Evolutionary conservation across 1,284 basidiomycete genomes (phyloP).

Genomic region (Trichosporon coremiiforme): DNA sequence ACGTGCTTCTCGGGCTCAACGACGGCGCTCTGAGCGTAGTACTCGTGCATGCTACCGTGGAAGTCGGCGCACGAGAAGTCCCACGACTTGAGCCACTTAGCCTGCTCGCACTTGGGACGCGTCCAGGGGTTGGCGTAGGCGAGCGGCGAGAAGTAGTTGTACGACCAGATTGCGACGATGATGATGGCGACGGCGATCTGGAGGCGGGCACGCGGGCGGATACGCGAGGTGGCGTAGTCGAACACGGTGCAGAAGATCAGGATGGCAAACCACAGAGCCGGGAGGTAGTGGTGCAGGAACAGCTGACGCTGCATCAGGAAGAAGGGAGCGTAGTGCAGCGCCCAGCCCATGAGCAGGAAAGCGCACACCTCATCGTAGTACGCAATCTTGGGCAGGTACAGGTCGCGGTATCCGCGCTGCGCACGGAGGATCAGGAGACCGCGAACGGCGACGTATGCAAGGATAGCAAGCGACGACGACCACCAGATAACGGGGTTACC

Average conservation of each 20-base stretch:
- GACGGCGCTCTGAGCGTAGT: slow-evolving; percentile 31
- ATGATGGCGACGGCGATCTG: slow-evolving; percentile 75
- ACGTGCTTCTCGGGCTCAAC: slow-evolving; percentile 37
- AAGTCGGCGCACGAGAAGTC: slow-evolving; percentile 70
- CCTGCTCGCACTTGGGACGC: slow-evolving; percentile 69
- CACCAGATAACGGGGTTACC: slow-evolving; percentile 96
- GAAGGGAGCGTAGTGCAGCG: slow-evolving; percentile 94
- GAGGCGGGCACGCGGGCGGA: slow-evolving; percentile 74
- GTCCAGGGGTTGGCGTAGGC: slow-evolving; percentile 90
- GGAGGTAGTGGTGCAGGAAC: slow-evolving; percentile 96
- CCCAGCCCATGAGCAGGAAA: slow-evolving; percentile 92
- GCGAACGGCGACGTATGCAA: slow-evolving; percentile 68
- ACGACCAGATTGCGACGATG: slow-evolving; percentile 75
- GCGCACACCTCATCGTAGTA: slow-evolving; percentile 90
- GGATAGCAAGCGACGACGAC: slow-evolving; percentile 71
- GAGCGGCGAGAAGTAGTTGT: slow-evolving; percentile 76
- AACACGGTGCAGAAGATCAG: slow-evolving; percentile 77
- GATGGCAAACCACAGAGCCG: slow-evolving; percentile 91
- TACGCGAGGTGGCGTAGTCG: slow-evolving; percentile 76
- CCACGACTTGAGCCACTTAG: slow-evolving; percentile 89
- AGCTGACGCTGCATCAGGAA: slow-evolving; percentile 94
- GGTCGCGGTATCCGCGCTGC: slow-evolving; percentile 87
- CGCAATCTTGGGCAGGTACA: slow-evolving; percentile 82
- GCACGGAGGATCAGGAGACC: slow-evolving; percentile 80
- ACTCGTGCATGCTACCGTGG: slow-evolving; percentile 46